phyloP scores from a whole-genome alignment of 371 early-diverging fungal genomes.

The Rhizopus arrhizus region DNA sequence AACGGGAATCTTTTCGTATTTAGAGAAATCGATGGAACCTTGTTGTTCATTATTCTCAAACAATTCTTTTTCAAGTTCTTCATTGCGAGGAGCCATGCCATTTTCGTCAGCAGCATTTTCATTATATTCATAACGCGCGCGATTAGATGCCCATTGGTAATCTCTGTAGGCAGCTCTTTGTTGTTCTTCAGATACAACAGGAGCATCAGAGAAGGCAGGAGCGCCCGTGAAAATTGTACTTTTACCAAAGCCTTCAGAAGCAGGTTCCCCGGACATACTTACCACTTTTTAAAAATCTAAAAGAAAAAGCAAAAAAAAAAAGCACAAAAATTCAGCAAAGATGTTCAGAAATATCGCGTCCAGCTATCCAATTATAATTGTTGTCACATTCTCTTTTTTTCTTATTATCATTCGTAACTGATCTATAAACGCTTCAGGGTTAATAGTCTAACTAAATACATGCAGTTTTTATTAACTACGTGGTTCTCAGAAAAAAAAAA shows the following conservation, averaged over 20 bases:
- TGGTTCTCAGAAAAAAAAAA: too few species aligned
- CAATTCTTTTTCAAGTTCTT: constrained; percentile 52
- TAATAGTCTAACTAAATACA: too few species aligned
- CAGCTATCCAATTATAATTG: too few species aligned
- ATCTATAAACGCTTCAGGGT: too few species aligned
- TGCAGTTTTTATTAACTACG: too few species aligned
- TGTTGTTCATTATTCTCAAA: constrained; percentile 47
- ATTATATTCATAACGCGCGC: constrained; percentile 57
- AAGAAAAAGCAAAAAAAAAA: neutral
- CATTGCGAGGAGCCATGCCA: constrained; percentile 49
- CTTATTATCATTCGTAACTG: too few species aligned
- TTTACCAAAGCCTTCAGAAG: constrained; percentile 9
- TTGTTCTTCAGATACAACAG: constrained; percentile 30
- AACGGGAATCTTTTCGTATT: constrained; percentile 60
- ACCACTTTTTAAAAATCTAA: neutral
- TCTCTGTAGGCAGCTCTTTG: constrained; percentile 23
- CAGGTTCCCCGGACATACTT: neutral
- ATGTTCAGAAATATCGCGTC: too few species aligned
- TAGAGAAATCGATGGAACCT: constrained; percentile 61
- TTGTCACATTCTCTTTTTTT: too few species aligned
- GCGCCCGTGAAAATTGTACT: neutral
- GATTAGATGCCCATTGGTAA: constrained; percentile 58
- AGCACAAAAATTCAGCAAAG: too few species aligned
- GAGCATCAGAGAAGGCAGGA: constrained; percentile 13
- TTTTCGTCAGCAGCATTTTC: constrained; percentile 43